Base-by-base conservation (phyloP, 2,329 filamentous ascomycete genomes). In the Phialophora chinensis region DNA sequence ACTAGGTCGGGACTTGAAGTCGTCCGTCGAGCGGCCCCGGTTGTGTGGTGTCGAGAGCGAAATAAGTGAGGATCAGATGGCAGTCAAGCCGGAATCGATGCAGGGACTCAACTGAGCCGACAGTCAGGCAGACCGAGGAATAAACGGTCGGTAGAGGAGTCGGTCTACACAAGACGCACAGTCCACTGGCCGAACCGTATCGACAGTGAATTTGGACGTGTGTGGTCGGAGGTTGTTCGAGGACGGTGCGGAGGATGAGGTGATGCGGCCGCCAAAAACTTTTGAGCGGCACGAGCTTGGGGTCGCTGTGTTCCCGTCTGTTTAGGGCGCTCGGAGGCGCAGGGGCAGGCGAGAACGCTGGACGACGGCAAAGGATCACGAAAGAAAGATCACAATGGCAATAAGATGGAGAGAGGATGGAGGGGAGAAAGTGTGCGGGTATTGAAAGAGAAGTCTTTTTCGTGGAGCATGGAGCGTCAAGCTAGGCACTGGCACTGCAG, bases 371-470 rank as follows among this genome's bases (percentile, higher is more conserved):
- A 53, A 58, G 44, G 42, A 53, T 29, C 54, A 25, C 57, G 31
- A 60, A 35, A 29, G 25, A 27, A 29, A 58, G 35, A 35, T 47
- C 55, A 35, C 52, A 63, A 35, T 33, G 60, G 62, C 59, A 31
- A 20, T 35, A 33, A 42, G 42, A 64, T 57, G 35, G 47, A 55
- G 33, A 58, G 47, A 42, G 27, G 54, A 63, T 35, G 50, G 57
- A 62, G 60, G 53, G 58, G 60, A 61, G 66, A 55, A 55, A 29
- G 31, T 67, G 65, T 58, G 65, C 57, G 62, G 62, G 65, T 61
- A 66, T 50, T 47, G 66, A 61, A 29, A 54, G 63, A 52, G 62
- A 57, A 66, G 66, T 66, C 57, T 65, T 67, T 67, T 67, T 67
- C 62, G 53, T 62, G 52, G 53, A 63, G 60, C 62, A 23, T 54